Percentiles rank a stretch among this genome's conserved stretches.
Conservation (phyloP, 352 stramenopile species). For the Globisporangium acanthophoron region DNA sequence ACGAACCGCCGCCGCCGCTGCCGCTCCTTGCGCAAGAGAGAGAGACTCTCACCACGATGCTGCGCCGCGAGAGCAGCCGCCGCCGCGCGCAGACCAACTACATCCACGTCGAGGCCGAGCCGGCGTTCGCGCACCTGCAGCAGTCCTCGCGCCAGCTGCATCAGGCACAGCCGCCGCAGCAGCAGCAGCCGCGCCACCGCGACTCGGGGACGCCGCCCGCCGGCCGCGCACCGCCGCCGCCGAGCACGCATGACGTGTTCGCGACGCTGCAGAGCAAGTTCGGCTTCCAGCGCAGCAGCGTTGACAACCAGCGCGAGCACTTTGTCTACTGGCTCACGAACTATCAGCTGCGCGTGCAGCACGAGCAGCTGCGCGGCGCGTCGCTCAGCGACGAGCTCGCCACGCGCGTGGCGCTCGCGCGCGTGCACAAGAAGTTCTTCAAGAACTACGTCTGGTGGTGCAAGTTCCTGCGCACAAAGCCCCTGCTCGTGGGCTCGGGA, state of each 20-base stretch:
- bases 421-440: constrained; percentile 82
- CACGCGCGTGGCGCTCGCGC: constrained; percentile 42
- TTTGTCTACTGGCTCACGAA: constrained; percentile 83
- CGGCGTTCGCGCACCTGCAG: constrained; percentile 50
- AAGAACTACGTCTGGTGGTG: constrained; percentile 94
- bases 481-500: constrained; percentile 14
- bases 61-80: constrained; percentile 16
- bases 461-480: constrained; percentile 84
- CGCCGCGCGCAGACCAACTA: constrained; percentile 64
- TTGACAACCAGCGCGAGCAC: constrained; percentile 85
- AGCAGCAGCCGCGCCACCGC: constrained; percentile 4
- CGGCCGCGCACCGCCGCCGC: constrained; percentile 8
- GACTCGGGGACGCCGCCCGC: constrained; percentile 4
- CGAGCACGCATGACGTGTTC: constrained; percentile 45
- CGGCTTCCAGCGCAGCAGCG: constrained; percentile 69
- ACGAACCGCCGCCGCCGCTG: neutral
- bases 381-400: constrained; percentile 34
- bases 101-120: constrained; percentile 60
- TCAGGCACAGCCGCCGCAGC: neutral
- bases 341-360: constrained; percentile 64
- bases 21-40: neutral
- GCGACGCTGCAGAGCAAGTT: constrained; percentile 77
- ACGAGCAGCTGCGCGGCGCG: constrained; percentile 26
- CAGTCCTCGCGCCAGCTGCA: constrained; percentile 45
- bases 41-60: neutral